Base-by-base conservation (phyloP, 441 rosid species). In the Capsella rubella region DNA sequence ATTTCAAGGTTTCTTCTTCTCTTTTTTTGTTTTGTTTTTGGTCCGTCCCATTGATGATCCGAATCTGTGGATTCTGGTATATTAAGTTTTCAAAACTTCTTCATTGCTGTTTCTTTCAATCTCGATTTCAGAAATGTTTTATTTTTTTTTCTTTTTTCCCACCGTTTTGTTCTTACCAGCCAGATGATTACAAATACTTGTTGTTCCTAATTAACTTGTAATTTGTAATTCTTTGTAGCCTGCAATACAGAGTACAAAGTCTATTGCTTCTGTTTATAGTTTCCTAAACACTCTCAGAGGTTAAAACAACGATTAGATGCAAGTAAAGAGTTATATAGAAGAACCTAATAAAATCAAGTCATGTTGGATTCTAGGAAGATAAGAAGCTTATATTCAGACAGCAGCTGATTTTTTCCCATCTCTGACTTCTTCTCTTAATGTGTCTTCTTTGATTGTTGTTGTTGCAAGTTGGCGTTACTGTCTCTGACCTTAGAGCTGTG, bases 401-500 rank as follows among this genome's bases (percentile, higher is more conserved):
- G 54, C 73, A 59, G 55, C 59, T n/a, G 1, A 77, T 32, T 49
- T 47, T 68, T 43, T 78, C 73, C 86, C 88, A 79, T 61, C 64
- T 86, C 39, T 80, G 78, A 58, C 80, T 80, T 71, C 67, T 69
- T 79, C 85, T 84, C 49, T 76, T 82, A 5, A 64, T 37, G 51
- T 62, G 78, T 56, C 72, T 43, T 39, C 79, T 75, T 78, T 78
- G 67, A 64, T 82, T 86, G 58, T 43, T 86, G 58, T 34, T 55
- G 50, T 49, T 73, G 68, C 63, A 62, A 40, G 40, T 66, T 68
- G 35, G 74, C 27, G 57, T 84, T 61, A 3, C 84, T 31, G 70
- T 51, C 73, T 89, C 95, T 49, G 88, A 76, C 72, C 75, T 69
- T 47, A 71, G 34, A 56, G 72, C 72, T 69, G 84, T 87, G 78